A percentile compares a stretch with the other conserved stretches of the same genome.
Conservation (phyloP, 495 filamentous ascomycete genomes). For the Penicillium pancosmium region DNA sequence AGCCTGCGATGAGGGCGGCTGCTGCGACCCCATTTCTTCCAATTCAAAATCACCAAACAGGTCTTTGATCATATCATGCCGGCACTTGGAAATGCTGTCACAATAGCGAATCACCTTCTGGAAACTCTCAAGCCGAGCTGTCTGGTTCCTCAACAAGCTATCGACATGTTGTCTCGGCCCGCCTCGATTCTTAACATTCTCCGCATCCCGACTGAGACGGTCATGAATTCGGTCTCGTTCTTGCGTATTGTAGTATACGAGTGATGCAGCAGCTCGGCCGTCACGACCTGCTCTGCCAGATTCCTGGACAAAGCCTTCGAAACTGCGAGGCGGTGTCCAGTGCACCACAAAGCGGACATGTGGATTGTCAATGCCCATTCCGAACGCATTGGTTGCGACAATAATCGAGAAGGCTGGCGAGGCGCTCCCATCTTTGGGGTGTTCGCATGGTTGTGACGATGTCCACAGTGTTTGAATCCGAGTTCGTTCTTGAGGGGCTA, state of each 20-base stretch:
- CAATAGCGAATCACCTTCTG: constrained; percentile 75
- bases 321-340: constrained; percentile 88
- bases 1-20: constrained; percentile 23
- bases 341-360: constrained; percentile 93
- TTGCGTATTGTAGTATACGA: constrained; percentile 85
- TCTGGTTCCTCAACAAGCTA: constrained; percentile 34
- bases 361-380: constrained; percentile 97
- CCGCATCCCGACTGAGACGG: constrained; percentile 41
- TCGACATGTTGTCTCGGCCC: constrained; percentile 19
- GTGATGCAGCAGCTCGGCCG: constrained; percentile 80
- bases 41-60: constrained; percentile 76
- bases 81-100: constrained; percentile 70
- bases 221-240: constrained; percentile 76
- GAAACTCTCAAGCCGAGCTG: constrained; percentile 48
- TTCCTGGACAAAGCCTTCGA: constrained; percentile 96
- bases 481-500: constrained; percentile 43
- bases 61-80: constrained; percentile 74
- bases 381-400: constrained; percentile 92
- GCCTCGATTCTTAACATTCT: constrained; percentile 40
- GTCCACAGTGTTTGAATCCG: constrained; percentile 70
- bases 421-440: constrained; percentile 10
- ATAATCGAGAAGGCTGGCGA: constrained; percentile 77
- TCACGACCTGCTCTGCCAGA: constrained; percentile 89
- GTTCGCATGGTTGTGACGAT: constrained; percentile 52
- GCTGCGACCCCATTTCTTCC: constrained; percentile 44